Base-by-base conservation (phyloP, 768 basidiomycete genomes). In the Suillus placidus region DNA sequence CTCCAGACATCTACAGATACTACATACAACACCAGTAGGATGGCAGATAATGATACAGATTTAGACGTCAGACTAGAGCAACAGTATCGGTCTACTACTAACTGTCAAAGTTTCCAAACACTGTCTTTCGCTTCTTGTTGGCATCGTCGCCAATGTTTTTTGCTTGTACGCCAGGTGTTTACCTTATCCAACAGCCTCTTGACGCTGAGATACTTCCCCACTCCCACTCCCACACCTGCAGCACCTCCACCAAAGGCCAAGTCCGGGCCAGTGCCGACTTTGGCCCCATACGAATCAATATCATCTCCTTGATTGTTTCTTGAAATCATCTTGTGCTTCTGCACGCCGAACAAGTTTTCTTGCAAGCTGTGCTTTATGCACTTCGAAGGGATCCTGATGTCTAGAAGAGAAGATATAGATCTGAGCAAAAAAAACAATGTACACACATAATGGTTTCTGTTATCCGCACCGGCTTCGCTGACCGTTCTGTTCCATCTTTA, bases 381-480 rank as follows among this genome's bases (percentile, higher is more conserved):
- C 91, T 62, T 97, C 92, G 72, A 97, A 99, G 0, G 97, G 97
- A 77, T 99, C 96, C 80, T 95, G 92, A 72, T 94, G 91, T 62
- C 93, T 95, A 72, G 40, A 20, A 49, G 49, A 68, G 20, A 43
- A 63, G 64, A 64, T 40, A n/a, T 38, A 64, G 32, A 14, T 42
- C n/a, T 51, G 34, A 2, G n/a, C 49, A n/a, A 60, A 26, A 37
- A 38, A 60, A 66, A 26, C 3, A 20, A 13, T 30, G 40, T 55
- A 82, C 91, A 47, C 70, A 95, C 95, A 98, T 94, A 32, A 93
- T 80, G 42, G 97, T 83, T 72, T 94, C 90, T 1, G 90, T 91
- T 65, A 98, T 97, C 65, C 85, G 86, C 62, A 99, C 88, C 13
- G 89, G 86, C 75, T 94, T 97, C 10, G 88, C 84, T 9, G 95